Evolutionary conservation across 176 grass and related monocot genomes (phyloP).

Genomic region (Triticum dicoccoides): DNA sequence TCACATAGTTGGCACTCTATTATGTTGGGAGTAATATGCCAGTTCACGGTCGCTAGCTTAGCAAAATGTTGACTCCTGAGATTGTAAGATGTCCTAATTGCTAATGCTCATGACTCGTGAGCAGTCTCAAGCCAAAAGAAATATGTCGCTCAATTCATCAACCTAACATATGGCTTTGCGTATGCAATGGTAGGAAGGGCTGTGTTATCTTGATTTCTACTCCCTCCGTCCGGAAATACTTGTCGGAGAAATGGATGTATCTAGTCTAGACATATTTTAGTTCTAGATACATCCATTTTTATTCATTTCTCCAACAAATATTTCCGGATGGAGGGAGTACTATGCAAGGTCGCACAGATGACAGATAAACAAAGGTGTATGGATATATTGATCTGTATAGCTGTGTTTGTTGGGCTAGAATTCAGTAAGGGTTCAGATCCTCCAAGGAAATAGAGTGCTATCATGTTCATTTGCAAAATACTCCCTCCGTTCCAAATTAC

Average conservation of each 20-base stretch:
- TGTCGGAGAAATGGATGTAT: no score
- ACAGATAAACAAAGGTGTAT: neutral
- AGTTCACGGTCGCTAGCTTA: neutral
- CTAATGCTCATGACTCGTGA: neutral
- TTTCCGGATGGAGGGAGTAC: no score
- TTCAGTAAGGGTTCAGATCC: neutral
- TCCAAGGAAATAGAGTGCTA: neutral
- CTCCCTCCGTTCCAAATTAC: no score
- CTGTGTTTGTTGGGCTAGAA: neutral
- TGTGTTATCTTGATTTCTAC: neutral
- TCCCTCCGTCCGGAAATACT: no score
- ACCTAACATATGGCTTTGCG: neutral
- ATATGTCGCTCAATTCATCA: neutral
- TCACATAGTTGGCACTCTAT: constrained; percentile 8
- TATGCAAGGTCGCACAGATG: neutral
- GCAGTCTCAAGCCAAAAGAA: neutral
- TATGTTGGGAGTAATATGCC: constrained; percentile 8
- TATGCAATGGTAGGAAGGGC: neutral
- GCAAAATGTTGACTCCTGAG: neutral
- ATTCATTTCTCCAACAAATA: no score
- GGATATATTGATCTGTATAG: neutral
- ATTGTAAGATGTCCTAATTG: neutral
- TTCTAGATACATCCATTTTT: no score
- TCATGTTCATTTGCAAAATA: neutral
- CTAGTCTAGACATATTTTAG: no score